Evolutionary conservation across 371 early-diverging fungal species (phyloP).

Genomic region (Synchytrium microbalum): DNA sequence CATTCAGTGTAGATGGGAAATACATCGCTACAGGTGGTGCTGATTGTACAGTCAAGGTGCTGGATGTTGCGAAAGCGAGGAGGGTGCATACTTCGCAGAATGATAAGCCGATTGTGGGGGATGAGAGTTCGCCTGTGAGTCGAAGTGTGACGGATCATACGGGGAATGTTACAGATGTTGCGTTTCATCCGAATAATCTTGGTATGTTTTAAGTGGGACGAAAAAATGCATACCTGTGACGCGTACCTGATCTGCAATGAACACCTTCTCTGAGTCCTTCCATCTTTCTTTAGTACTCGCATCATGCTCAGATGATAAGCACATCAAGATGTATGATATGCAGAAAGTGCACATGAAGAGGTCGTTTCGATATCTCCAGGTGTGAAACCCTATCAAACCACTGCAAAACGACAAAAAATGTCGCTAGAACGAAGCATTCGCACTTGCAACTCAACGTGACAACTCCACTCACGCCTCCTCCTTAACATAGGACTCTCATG

Average conservation of each 20-base stretch:
- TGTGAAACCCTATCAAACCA: slow-evolving; percentile 10
- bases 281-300: no score
- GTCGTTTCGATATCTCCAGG: slow-evolving; percentile 79
- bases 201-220: no score
- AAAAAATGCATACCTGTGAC: no score
- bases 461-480: background rate
- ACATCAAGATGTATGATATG: slow-evolving; percentile 83
- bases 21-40: slow-evolving; percentile 86
- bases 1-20: slow-evolving; percentile 52
- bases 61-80: slow-evolving; percentile 53
- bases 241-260: no score
- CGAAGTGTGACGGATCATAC: slow-evolving; percentile 82
- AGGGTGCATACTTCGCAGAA: slow-evolving; percentile 54
- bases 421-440: no score
- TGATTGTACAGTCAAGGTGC: slow-evolving; percentile 80
- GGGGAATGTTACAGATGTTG: slow-evolving; percentile 71
- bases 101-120: slow-evolving; percentile 18
- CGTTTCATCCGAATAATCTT: slow-evolving; percentile 87
- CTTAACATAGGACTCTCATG: slow-evolving; percentile 48
- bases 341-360: slow-evolving; percentile 68
- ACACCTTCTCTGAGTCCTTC: no score
- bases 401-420: no score
- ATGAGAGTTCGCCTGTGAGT: slow-evolving; percentile 60
- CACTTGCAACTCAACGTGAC: no score
- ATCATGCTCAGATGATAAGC: slow-evolving; percentile 52